Conservation (phyloP, 169 alveolate species). For the Eimeria zaria region DNA sequence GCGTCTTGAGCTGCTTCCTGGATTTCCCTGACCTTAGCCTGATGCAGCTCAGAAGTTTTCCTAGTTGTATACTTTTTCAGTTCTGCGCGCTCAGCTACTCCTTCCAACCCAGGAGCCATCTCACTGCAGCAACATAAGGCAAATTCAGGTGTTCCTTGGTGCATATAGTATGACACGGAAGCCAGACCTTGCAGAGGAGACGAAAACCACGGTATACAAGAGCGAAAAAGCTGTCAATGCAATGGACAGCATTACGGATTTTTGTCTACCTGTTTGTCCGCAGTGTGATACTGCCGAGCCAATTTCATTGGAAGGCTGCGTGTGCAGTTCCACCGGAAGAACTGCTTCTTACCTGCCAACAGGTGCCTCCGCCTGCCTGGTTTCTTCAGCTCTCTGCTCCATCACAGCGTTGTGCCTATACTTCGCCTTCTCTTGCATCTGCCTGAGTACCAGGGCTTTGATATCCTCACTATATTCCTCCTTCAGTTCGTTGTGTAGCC, state of each 20-base stretch:
- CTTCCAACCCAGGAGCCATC: neutral
- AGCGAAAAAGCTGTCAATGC: neutral
- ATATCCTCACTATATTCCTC: slow-evolving; percentile 44
- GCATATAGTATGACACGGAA: neutral
- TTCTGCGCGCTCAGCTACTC: neutral
- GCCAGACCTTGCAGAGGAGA: neutral
- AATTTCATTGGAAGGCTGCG: neutral
- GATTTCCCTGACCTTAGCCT: slow-evolving; percentile 34
- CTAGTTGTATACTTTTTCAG: neutral
- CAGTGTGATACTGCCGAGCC: neutral
- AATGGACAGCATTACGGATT: neutral
- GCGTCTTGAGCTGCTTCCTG: slow-evolving; percentile 78
- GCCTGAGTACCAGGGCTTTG: slow-evolving; percentile 46
- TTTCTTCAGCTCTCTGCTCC: slow-evolving; percentile 47
- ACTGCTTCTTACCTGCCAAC: slow-evolving; percentile 29
- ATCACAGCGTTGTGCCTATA: slow-evolving; percentile 57
- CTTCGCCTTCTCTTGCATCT: slow-evolving; percentile 74
- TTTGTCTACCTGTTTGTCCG: neutral
- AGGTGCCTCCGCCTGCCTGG: neutral
- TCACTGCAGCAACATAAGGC: slow-evolving; percentile 20
- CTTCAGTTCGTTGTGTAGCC: slow-evolving; percentile 59
- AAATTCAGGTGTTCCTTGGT: neutral
- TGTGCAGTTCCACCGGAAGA: neutral
- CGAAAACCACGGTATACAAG: neutral
- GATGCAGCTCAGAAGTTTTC: slow-evolving; percentile 60